Base-by-base conservation (phyloP, 164 flowering plant species). In the Vitis labrusca region DNA sequence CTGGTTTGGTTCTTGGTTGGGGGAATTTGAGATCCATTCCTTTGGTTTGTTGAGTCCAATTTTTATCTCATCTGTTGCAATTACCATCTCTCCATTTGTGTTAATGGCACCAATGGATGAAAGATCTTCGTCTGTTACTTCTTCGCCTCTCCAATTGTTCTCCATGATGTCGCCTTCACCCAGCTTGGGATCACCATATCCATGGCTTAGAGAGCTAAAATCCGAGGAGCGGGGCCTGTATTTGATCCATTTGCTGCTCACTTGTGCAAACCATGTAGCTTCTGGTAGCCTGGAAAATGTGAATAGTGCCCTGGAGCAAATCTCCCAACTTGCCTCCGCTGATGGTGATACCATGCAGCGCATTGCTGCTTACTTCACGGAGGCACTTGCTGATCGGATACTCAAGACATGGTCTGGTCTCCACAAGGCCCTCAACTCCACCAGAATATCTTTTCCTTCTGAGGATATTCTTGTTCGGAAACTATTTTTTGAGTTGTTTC, bases 281-380 rank as follows among this genome's bases (percentile, higher is more conserved):
- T 1, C 75, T 2, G 84, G 84, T 27, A 82, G 74, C 73, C 77
- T 85, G n/a, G 83, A 82, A 16, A 79, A 74, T 69, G 89, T 87
- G 10, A 83, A 84, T 61, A 65, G 73, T n/a, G 77, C 81, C 19
- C 81, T 86, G 9, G 87, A 83, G 9, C 84, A 84, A 10, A 84
- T 86, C 19, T 77, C 87, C 10, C 82, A 63, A 5, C 77, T 86
- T 10, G 84, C 89, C 32, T 82, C 86, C 11, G 79, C 85, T 7
- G 79, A 75, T 63, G 89, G 89, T 1, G 87, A 86, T 64, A 81
- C 85, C 0, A 82, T 86, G 86, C 90, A 86, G 77, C 80, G 90
- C 1, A 86, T 86, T 10, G 80, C 86, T 2, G 71, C 88, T 0
- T 83, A 86, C 62, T 86, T 86, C 65, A 61, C 88, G 0, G 86